Percentiles rank a stretch among this genome's conserved stretches.
These are phyloP conservation scores for Fusarium sublunatum DNA, from an alignment of 2,329 filamentous ascomycete species.

Conservation along the genomic window DNA sequence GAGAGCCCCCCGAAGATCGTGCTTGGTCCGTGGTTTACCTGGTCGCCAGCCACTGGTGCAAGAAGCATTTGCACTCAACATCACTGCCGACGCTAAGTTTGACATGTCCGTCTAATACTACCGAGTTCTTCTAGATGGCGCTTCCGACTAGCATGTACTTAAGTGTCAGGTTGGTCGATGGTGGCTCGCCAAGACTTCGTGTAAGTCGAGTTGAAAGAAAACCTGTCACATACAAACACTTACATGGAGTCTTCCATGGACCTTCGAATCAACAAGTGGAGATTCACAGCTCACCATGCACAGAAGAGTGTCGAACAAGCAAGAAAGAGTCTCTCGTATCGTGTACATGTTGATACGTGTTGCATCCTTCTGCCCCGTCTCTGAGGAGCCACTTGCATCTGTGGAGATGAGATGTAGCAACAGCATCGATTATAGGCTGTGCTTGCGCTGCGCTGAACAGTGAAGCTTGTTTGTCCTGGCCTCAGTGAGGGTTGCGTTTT, in stretches of 20 bases:
- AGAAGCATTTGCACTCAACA: slow-evolving; percentile 27
- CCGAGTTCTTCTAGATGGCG: slow-evolving; percentile 11
- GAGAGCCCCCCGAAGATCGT: slow-evolving; percentile 1
- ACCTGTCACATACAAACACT: slow-evolving; percentile 14
- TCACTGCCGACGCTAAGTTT: slow-evolving; percentile 30
- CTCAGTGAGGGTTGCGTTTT: slow-evolving; percentile 19
- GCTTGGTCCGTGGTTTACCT: slow-evolving; percentile 16
- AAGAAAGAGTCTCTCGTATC: slow-evolving; percentile 18
- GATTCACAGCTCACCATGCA: slow-evolving; percentile 20
- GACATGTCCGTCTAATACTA: slow-evolving; percentile 1
- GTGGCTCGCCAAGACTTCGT: slow-evolving; percentile 18
- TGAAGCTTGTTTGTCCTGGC: slow-evolving; percentile 13
- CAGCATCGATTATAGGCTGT: slow-evolving; percentile 31
- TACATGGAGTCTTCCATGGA: slow-evolving; percentile 20
- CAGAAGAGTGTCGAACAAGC: not conserved
- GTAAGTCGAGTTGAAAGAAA: slow-evolving; percentile 19
- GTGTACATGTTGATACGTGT: slow-evolving; percentile 22
- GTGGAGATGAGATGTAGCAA: slow-evolving; percentile 27
- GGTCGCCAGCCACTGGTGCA: slow-evolving; percentile 31
- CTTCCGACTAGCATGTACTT: slow-evolving; percentile 1
- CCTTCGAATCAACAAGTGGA: slow-evolving; percentile 25
- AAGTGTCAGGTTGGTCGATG: slow-evolving; percentile 21
- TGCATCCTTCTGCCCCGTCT: slow-evolving; percentile 2
- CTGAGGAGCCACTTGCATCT: slow-evolving; percentile 8
- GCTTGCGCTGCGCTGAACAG: not conserved